Conservation (phyloP, 2,329 filamentous ascomycete genomes). For the Annulohypoxylon truncatum region DNA sequence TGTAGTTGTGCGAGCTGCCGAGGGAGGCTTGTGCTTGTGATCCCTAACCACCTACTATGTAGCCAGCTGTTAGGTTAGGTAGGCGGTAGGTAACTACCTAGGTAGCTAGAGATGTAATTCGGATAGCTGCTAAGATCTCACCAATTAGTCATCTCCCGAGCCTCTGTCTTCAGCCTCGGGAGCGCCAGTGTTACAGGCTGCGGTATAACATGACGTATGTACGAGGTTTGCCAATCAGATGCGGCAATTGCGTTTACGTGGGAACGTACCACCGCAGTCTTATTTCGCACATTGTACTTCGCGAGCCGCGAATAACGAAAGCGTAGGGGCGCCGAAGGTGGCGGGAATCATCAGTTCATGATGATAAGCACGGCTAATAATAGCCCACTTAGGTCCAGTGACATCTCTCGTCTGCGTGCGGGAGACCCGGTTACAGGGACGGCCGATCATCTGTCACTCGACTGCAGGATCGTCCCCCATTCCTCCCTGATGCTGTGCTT, state of each 20-base stretch:
- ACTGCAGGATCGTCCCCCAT: slow-evolving; percentile 8
- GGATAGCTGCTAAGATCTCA: slow-evolving; percentile 1
- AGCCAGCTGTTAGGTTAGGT: too few relatives aligned
- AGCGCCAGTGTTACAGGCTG: background rate
- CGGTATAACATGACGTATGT: background rate
- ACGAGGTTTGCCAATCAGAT: background rate
- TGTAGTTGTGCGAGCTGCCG: slow-evolving; percentile 11
- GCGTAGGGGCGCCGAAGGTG: background rate
- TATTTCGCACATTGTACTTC: background rate
- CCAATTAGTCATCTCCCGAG: slow-evolving; percentile 18
- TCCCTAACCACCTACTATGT: too few relatives aligned
- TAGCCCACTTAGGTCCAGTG: slow-evolving; percentile 31
- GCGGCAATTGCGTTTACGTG: background rate
- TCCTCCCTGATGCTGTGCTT: slow-evolving; percentile 4
- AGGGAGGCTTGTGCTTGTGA: slow-evolving; percentile 8
- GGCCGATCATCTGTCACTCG: slow-evolving; percentile 3
- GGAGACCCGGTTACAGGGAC: slow-evolving; percentile 9
- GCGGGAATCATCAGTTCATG: background rate
- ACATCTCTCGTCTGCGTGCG: slow-evolving; percentile 19
- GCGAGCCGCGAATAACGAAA: background rate
- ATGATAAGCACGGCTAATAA: slow-evolving; percentile 11
- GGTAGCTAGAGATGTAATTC: background rate
- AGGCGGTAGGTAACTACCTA: background rate
- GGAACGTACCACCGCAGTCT: slow-evolving; percentile 8
- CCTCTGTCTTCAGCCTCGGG: slow-evolving; percentile 20